Base-by-base conservation (phyloP, 2,329 filamentous ascomycete species). In the Leptographium lundbergii region DNA sequence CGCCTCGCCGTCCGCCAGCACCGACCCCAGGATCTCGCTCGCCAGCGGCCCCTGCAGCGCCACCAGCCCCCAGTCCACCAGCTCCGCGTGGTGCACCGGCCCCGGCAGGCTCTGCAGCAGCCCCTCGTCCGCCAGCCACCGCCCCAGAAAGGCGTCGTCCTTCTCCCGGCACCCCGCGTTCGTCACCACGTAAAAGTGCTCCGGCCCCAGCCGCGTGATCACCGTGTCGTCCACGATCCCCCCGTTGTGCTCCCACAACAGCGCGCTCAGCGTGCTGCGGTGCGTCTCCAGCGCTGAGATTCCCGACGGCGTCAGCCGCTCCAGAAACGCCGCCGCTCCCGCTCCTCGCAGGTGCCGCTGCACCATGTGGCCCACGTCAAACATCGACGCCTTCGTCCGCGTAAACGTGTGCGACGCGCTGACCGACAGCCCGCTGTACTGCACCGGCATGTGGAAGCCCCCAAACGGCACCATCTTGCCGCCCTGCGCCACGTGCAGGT, bases 401-500 rank as follows among this genome's bases (percentile, higher is more conserved):
- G 94, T 97, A 80, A 92, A 96, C 67, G 85, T 80, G 77, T 97
- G 94, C 57, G 90, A 95, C 62, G 91, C 88, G 65, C 82, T 80
- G 63, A 96, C 87, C 65, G 87, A 86, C 64, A 88, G 79, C 64
- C 85, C 81, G 39, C 79, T 74, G 76, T 97, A 99, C 72, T 94
- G 88, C 52, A 99, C 85, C 9, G 94, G 94, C 90, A 99, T 96
- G 66, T 82, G 79, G 75, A 86, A 96, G 65, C 90, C 91, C 63
- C 89, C 92, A 73, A 96, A 99, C n/a, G 90, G 89, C 56, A 96
- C 92, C 84, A 97, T 94, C 75, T 95, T 96, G 65, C 81, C 94
- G 65, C 89, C 89, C 69, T 89, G 78, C 60, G 82, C 79, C 62
- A 91, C 58, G 66, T 73, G 70, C 9, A 73, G 66, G 64, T 70